Percentiles rank a stretch among this genome's conserved stretches.
phyloP scores from a whole-genome alignment of 176 grass and related monocot genomes.

The Rhynchospora pubera region DNA sequence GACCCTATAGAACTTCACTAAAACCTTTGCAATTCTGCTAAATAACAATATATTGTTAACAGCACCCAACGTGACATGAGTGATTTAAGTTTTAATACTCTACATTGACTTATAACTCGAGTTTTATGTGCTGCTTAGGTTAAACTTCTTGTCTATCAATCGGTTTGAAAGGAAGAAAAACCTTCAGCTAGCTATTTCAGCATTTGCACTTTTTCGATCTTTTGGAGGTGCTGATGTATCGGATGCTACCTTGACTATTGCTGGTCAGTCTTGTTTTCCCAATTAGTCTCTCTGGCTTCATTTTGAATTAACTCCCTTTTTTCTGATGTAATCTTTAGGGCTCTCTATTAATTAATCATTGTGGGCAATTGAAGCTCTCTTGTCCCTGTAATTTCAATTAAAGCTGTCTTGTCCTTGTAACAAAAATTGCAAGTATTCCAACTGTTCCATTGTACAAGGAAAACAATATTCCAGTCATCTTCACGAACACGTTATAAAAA shows the following conservation, averaged over 20 bases:
- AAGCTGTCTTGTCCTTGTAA: background rate
- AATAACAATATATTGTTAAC: constrained; percentile 2
- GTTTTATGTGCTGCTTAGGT: constrained; percentile 34
- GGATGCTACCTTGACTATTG: constrained; percentile 71
- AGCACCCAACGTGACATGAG: background rate
- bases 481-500: background rate
- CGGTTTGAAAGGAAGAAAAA: constrained; percentile 98
- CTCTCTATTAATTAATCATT: background rate
- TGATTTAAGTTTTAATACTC: background rate
- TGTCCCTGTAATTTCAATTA: too few relatives aligned
- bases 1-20: background rate
- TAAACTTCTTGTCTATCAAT: constrained; percentile 94
- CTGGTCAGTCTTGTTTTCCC: constrained; percentile 48
- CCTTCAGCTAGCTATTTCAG: constrained; percentile 77
- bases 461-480: background rate
- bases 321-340: too few relatives aligned
- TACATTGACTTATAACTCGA: background rate
- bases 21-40: background rate
- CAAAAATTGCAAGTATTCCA: background rate
- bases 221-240: constrained; percentile 32
- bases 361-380: too few relatives aligned
- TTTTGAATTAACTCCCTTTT: background rate
- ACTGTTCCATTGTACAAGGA: background rate
- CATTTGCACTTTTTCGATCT: constrained; percentile 66
- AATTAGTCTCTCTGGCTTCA: background rate